These are phyloP conservation scores for Adansonia madagascariensis DNA, from an alignment of 441 rosid species.

Conservation along the genomic window DNA sequence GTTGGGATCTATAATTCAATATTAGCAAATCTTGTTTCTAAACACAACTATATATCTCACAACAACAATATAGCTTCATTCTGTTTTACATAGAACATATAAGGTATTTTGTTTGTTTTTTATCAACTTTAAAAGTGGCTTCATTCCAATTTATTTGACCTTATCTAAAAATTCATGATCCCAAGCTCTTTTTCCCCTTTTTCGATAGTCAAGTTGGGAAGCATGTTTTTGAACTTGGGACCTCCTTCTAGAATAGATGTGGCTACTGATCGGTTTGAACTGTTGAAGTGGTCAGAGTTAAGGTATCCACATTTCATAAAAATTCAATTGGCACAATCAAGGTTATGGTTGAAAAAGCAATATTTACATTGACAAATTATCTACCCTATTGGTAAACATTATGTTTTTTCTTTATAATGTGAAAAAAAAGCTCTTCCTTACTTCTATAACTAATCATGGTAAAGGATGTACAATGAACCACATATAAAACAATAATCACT, in stretches of 20 bases:
- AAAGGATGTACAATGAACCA: background rate
- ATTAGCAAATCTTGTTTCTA: slow-evolving; percentile 19
- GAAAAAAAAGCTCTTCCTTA: background rate
- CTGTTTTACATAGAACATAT: background rate
- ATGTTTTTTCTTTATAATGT: background rate
- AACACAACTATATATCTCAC: background rate
- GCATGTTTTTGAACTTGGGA: background rate
- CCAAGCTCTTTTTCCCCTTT: background rate
- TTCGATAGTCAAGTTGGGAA: background rate
- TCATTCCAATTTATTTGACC: background rate
- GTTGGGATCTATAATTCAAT: slow-evolving; percentile 68
- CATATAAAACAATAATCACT: background rate
- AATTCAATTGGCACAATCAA: background rate
- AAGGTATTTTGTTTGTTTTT: background rate
- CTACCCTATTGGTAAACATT: background rate
- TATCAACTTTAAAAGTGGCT: background rate
- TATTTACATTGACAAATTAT: background rate
- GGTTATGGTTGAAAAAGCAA: background rate
- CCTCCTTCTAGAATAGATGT: background rate
- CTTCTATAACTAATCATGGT: slow-evolving; percentile 2
- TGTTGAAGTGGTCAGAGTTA: background rate
- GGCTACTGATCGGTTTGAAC: background rate
- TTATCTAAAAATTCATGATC: slow-evolving; percentile 4
- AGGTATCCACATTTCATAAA: background rate
- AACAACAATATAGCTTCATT: background rate